phyloP scores from a whole-genome alignment of 257 asterid species.

The Solanum virginianum region DNA sequence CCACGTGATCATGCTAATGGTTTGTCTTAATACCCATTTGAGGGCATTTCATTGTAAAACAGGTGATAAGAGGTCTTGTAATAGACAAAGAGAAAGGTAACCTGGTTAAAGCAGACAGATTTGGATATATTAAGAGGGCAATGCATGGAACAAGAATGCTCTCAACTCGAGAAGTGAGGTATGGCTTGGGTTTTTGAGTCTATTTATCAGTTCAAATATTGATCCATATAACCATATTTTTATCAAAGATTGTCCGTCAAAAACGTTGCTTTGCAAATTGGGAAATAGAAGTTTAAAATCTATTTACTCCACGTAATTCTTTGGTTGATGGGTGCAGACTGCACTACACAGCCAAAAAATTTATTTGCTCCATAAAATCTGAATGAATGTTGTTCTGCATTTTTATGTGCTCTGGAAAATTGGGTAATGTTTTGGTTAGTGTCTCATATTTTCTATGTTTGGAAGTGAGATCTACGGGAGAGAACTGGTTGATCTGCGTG shows the following conservation, averaged over 20 bases:
- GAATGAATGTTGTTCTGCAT: background rate
- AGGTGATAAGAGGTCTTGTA: conserved; percentile 89
- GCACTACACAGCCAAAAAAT: background rate
- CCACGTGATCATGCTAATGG: background rate
- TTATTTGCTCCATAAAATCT: background rate
- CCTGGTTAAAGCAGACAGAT: conserved; percentile 80
- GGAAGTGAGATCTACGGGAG: conserved; percentile 83
- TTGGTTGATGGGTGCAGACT: background rate
- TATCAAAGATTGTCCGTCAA: background rate
- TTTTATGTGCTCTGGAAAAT: conserved; percentile 6
- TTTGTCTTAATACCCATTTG: background rate
- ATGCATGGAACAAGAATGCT: conserved; percentile 86
- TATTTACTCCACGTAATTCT: background rate
- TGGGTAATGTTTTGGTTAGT: conserved; percentile 9
- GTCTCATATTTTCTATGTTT: conserved; percentile 19
- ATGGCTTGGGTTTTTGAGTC: conserved; percentile 1
- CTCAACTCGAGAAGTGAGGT: conserved; percentile 75
- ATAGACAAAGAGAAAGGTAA: conserved; percentile 86
- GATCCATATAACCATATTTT: background rate
- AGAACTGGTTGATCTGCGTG: conserved; percentile 87
- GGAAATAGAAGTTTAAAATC: background rate
- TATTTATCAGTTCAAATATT: background rate
- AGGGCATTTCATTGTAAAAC: background rate
- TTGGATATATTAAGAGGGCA: conserved; percentile 79
- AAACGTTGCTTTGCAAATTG: background rate